Percentiles rank a stretch among this genome's conserved stretches.
Evolutionary conservation across 108 stramenopile genomes (phyloP).

Genomic region (Phaeodactylum tricornutum): DNA sequence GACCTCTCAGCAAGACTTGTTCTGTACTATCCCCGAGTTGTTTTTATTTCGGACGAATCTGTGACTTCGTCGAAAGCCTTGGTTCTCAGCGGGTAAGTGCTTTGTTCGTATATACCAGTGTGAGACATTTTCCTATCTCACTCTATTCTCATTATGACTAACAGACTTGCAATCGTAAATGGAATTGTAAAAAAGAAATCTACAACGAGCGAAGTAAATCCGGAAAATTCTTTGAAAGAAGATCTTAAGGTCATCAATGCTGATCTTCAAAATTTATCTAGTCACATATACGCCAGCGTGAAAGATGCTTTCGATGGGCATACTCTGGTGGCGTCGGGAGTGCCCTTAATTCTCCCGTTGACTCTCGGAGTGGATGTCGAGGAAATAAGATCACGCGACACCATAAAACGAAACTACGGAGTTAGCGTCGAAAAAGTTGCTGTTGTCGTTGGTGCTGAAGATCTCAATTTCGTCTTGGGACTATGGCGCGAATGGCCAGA

Average conservation of each 20-base stretch:
- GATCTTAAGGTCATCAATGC: neutral
- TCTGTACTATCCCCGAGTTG: constrained; percentile 59
- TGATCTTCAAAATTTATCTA: constrained; percentile 9
- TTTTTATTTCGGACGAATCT: constrained; percentile 61
- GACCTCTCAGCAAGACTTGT: constrained; percentile 45
- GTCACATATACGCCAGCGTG: too few relatives aligned
- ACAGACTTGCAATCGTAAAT: constrained; percentile 40
- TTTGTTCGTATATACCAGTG: neutral
- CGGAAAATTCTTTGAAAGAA: too few relatives aligned
- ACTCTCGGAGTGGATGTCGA: constrained; percentile 36
- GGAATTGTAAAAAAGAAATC: too few relatives aligned
- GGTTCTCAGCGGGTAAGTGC: constrained; percentile 48
- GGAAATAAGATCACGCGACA: too few relatives aligned
- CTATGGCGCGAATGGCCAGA: too few relatives aligned
- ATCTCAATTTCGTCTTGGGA: too few relatives aligned
- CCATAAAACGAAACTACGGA: constrained; percentile 23
- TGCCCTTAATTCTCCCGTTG: constrained; percentile 62
- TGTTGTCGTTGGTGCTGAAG: constrained; percentile 54
- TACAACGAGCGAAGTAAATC: too few relatives aligned
- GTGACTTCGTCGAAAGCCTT: constrained; percentile 53
- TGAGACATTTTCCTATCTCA: neutral
- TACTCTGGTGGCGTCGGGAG: too few relatives aligned
- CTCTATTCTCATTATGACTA: neutral
- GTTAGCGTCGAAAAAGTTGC: constrained; percentile 59
- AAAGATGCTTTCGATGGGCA: too few relatives aligned